A percentile compares a stretch with the other conserved stretches of the same genome.
Evolutionary conservation across 768 basidiomycete species (phyloP).

Genomic region (Porphyrellus cyaneotinctus): DNA sequence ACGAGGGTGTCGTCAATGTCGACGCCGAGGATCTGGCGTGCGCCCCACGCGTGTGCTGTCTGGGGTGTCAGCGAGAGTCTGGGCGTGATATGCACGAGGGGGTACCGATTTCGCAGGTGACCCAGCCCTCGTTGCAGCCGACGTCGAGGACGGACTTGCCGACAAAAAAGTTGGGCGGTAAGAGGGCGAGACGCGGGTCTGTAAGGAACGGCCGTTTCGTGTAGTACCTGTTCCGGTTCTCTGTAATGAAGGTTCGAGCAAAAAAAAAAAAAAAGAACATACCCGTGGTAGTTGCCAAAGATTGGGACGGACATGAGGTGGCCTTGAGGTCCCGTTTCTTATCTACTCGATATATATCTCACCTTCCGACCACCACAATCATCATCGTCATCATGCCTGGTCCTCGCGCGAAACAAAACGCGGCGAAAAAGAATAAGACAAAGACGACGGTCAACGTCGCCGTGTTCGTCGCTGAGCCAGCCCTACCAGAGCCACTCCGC

Average conservation of each 20-base stretch:
- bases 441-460: not conserved
- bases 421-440: conserved; percentile 19
- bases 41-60: conserved; percentile 60
- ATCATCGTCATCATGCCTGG: conserved; percentile 22
- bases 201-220: conserved; percentile 57
- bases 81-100: too few relatives aligned
- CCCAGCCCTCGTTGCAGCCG: conserved; percentile 84
- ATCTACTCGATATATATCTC: too few relatives aligned
- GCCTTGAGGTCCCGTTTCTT: not conserved
- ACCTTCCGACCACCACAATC: not conserved
- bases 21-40: conserved; percentile 70
- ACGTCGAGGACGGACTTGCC: conserved; percentile 70
- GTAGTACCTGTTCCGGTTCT: conserved; percentile 54
- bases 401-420: conserved; percentile 21
- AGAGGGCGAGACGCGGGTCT: conserved; percentile 62
- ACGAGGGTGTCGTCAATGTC: conserved; percentile 80
- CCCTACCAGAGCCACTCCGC: not conserved
- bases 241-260: not conserved
- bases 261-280: conserved; percentile 7
- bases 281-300: conserved; percentile 77
- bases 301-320: conserved; percentile 19
- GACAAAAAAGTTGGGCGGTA: conserved; percentile 52
- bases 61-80: not conserved
- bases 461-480: not conserved
- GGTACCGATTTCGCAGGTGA: conserved; percentile 78